These are phyloP conservation scores for Eucalyptus regnans DNA, from an alignment of 345 rosid species.

Conservation along the genomic window DNA sequence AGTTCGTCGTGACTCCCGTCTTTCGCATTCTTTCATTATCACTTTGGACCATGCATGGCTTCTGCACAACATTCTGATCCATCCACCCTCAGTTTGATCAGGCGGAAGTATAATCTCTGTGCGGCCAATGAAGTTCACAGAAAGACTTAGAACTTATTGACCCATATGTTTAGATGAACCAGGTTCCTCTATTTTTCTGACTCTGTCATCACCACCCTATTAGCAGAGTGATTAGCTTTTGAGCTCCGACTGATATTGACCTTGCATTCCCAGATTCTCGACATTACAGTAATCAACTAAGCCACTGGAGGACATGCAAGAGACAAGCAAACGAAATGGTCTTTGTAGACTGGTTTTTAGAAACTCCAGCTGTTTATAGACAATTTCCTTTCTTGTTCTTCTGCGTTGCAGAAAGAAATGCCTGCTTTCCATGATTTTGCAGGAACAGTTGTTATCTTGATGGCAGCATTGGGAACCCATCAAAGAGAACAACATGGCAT, in stretches of 20 bases:
- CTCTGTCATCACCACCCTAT: not conserved
- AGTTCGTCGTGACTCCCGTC: no score
- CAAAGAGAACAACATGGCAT: not conserved
- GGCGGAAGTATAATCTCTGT: not conserved
- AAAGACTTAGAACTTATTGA: not conserved
- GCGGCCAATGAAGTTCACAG: not conserved
- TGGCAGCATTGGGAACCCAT: not conserved
- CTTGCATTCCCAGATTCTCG: not conserved
- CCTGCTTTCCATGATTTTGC: not conserved
- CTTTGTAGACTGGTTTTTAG: not conserved
- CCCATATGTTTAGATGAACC: not conserved
- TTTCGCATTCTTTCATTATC: no score
- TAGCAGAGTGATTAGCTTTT: not conserved
- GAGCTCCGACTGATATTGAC: not conserved
- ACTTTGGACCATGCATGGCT: no score
- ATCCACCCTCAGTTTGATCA: not conserved
- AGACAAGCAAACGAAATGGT: not conserved
- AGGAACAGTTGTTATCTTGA: not conserved
- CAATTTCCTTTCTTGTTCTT: not conserved
- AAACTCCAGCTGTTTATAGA: not conserved
- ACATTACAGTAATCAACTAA: not conserved
- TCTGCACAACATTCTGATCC: not conserved
- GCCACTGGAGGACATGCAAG: not conserved
- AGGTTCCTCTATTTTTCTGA: not conserved
- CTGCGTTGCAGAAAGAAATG: not conserved